phyloP scores from a whole-genome alignment of 495 filamentous ascomycete species.

The Xylaria grammica region DNA sequence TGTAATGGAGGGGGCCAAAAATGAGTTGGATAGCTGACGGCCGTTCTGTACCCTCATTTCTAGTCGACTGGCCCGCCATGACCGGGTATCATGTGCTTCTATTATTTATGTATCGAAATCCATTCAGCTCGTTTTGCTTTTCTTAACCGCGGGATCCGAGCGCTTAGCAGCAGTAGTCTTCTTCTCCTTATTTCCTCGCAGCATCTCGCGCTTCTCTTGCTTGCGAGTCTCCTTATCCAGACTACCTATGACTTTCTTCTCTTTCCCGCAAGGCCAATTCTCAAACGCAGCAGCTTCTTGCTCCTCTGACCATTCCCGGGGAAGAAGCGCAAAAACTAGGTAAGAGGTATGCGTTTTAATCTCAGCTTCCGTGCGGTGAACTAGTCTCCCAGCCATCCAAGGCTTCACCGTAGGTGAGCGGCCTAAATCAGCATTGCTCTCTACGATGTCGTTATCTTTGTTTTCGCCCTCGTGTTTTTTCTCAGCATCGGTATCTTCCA shows the following conservation, averaged over 20 bases:
- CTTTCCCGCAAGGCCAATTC: constrained; percentile 61
- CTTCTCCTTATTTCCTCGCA: constrained; percentile 38
- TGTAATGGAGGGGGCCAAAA: no score
- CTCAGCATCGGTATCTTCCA: constrained; percentile 22
- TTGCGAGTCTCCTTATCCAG: constrained; percentile 58
- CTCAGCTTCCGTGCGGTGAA: constrained; percentile 82
- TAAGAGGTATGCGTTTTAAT: constrained; percentile 95
- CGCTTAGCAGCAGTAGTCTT: constrained; percentile 17
- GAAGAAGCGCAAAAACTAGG: constrained; percentile 89
- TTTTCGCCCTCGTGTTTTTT: constrained; percentile 31
- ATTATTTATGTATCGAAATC: not conserved
- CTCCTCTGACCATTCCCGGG: constrained; percentile 79
- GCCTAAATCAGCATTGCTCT: constrained; percentile 19
- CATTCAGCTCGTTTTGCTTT: constrained; percentile 15
- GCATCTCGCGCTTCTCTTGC: constrained; percentile 50
- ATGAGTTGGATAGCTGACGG: no score
- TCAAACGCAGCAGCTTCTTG: constrained; percentile 73
- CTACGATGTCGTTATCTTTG: constrained; percentile 27
- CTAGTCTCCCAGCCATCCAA: constrained; percentile 70
- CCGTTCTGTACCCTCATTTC: no score
- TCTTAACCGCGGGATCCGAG: constrained; percentile 3
- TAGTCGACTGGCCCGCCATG: no score
- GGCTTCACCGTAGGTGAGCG: constrained; percentile 40
- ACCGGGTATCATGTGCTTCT: not conserved
- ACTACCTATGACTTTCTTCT: constrained; percentile 52